These are phyloP conservation scores for Flagelloscypha sp. DNA, from an alignment of 768 basidiomycete species.

Conservation along the genomic window DNA sequence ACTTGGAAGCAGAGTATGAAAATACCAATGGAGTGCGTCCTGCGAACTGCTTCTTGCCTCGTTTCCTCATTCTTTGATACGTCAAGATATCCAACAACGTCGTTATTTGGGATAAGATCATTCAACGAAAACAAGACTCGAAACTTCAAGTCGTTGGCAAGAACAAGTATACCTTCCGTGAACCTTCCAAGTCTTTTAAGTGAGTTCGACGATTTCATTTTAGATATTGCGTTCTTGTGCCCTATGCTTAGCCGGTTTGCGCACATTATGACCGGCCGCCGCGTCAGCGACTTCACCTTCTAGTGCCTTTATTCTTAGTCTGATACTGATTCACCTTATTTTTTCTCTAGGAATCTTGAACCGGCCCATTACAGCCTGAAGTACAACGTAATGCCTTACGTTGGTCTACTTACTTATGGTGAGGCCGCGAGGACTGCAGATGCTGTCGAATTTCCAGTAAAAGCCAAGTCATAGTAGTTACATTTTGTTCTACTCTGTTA, in stretches of 20 bases:
- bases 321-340: constrained; percentile 13
- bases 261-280: too few species aligned
- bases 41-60: constrained; percentile 1
- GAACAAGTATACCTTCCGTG: constrained; percentile 82
- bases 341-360: constrained; percentile 44
- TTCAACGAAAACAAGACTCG: constrained; percentile 73
- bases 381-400: constrained; percentile 88
- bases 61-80: constrained; percentile 24
- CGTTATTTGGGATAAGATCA: constrained; percentile 88
- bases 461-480: too few species aligned
- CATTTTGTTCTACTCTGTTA: too few species aligned
- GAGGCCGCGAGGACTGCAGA: constrained; percentile 47
- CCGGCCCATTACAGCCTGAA: constrained; percentile 67
- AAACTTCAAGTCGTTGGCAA: constrained; percentile 53
- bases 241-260: background rate
- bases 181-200: constrained; percentile 68
- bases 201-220: constrained; percentile 30
- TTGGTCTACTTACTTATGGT: constrained; percentile 72
- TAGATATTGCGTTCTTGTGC: constrained; percentile 4
- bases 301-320: too few species aligned
- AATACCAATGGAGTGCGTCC: constrained; percentile 61
- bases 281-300: too few species aligned
- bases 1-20: constrained; percentile 77
- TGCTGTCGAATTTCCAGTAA: constrained; percentile 25
- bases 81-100: constrained; percentile 69